Conservation (phyloP, 2,329 filamentous ascomycete genomes). For the Aaosphaeria arxii region DNA sequence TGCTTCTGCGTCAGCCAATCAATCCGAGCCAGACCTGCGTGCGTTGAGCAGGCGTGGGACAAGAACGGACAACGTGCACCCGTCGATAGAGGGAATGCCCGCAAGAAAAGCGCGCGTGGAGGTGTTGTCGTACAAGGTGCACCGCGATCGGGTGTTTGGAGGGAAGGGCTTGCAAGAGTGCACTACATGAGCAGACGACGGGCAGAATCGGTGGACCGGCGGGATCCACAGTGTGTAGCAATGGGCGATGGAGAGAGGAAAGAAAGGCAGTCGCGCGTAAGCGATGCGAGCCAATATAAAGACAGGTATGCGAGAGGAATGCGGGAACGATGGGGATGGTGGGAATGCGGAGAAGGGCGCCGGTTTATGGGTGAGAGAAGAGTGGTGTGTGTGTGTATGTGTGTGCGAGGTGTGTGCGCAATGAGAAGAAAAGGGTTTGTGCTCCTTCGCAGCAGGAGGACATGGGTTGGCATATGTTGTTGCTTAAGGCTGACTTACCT, state of each 20-base stretch:
- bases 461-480: conserved; percentile 18
- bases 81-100: conserved; percentile 16
- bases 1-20: conserved; percentile 41
- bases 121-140: conserved; percentile 30
- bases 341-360: conserved; percentile 39
- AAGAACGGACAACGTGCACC: conserved; percentile 39
- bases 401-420: conserved; percentile 21
- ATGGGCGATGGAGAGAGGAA: conserved; percentile 16
- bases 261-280: conserved; percentile 15
- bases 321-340: conserved; percentile 6
- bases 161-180: conserved; percentile 25
- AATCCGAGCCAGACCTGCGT: conserved; percentile 19
- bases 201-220: conserved; percentile 14
- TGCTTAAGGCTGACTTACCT: conserved; percentile 36
- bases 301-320: conserved; percentile 29
- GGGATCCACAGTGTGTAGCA: conserved; percentile 29
- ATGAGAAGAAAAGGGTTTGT: conserved; percentile 18
- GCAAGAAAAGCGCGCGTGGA: conserved; percentile 25
- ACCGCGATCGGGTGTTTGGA: conserved; percentile 33
- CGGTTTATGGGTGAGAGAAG: conserved; percentile 21
- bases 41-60: conserved; percentile 33
- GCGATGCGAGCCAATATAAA: conserved; percentile 28
- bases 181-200: conserved; percentile 28
- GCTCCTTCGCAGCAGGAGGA: conserved; percentile 14
- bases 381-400: conserved; percentile 2